Conservation (phyloP, 805 yeast genomes). For the Wickerhamiella kurtzmanii region DNA sequence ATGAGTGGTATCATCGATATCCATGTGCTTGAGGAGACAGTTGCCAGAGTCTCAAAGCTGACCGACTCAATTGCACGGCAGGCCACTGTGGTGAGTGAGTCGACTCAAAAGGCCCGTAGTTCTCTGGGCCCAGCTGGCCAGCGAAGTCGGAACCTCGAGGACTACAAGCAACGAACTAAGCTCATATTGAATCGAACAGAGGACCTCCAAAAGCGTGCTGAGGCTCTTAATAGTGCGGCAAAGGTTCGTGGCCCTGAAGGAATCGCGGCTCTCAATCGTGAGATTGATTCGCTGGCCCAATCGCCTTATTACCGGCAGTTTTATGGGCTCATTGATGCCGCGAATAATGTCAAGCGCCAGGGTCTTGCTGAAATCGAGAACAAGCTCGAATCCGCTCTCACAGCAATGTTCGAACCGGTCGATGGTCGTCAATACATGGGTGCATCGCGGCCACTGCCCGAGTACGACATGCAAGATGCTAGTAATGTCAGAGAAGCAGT, state of each 20-base stretch:
- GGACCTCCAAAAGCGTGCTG: slow-evolving; percentile 30
- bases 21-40: slow-evolving; percentile 63
- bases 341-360: slow-evolving; percentile 41
- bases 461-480: neutral
- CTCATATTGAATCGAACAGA: slow-evolving; percentile 20
- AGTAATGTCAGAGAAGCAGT: neutral
- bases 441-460: slow-evolving; percentile 19
- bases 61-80: slow-evolving; percentile 44
- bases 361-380: slow-evolving; percentile 43
- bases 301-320: slow-evolving; percentile 25
- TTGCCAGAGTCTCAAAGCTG: slow-evolving; percentile 43
- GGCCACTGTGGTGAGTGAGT: slow-evolving; percentile 38
- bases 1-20: slow-evolving; percentile 34
- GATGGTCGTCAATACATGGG: neutral
- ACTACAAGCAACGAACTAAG: slow-evolving; percentile 15
- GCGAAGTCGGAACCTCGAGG: slow-evolving; percentile 38
- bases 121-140: slow-evolving; percentile 61
- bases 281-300: neutral
- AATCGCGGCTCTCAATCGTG: neutral
- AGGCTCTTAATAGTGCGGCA: slow-evolving; percentile 1
- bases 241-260: neutral
- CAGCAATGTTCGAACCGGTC: neutral
- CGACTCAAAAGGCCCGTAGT: slow-evolving; percentile 42
- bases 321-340: slow-evolving; percentile 51
- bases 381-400: slow-evolving; percentile 29